Evolutionary conservation across 1,284 basidiomycete genomes (phyloP), one percentile per base, ranked within the genome.

Genomic region (Microbotryum saponariae): DNA sequence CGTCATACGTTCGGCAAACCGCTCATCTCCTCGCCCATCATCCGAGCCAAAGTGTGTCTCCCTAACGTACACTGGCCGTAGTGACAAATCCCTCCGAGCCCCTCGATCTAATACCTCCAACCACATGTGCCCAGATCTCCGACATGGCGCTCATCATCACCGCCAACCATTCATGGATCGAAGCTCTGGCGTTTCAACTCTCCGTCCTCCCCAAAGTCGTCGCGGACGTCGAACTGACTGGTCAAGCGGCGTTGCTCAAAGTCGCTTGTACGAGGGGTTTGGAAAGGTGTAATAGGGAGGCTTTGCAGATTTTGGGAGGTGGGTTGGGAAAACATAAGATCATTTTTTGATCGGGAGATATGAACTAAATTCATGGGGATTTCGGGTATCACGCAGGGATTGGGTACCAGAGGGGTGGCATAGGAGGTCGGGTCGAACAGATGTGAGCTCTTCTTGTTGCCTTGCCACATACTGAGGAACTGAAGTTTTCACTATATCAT

Each of bases 191-290:
- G 18, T 60, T 58, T 25, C 65, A 67, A 31, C 64, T 64, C 49
- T 33, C 54, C 9, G 21, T 55, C 18, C 20, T 59, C 16, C 33
- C 64, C 1, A 64, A 51, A 25, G 53, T 25, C 21, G 54, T 59
- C 3, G 65, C 62, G 14, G 51, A 58, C 49, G 29, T 31, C 8
- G 56, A 61, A 45, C 44, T 70, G 20, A 66, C 66, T 37, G 70
- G 70, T n/a, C 58, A 63, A 16, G 67, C 65, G 9, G 70, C 70
- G 2, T 51, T 71, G 3, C 54, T 66, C 18, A 71, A 71, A 50
- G 70, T 68, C 6, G 56, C 64, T 51, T 70, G 67, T 52, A 62
- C 61, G 31, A 55, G 60, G 27, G 59, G 56, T 6, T 46, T 67
- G 23, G 65, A 67, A 45, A 52, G 48, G 18, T 63, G 59, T 20